Base-by-base conservation (phyloP, 441 rosid genomes). In the Erysimum cheiri region DNA sequence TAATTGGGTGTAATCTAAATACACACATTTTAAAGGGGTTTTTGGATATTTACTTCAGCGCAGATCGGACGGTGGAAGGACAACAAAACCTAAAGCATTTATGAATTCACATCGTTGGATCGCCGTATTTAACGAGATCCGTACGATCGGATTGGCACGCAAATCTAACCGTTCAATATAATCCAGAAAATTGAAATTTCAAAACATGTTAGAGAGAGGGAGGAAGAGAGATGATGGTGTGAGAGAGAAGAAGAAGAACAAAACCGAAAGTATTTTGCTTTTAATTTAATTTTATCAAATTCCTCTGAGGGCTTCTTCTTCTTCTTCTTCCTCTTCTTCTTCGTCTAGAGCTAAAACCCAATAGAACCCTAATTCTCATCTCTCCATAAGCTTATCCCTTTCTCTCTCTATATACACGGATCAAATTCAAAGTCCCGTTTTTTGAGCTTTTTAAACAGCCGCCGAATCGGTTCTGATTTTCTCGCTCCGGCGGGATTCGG, bases 191-290 rank as follows among this genome's bases (percentile, higher is more conserved):
- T 85, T 84, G 85, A 82, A 91, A 84, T 73, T 91, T 91, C 87
- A 89, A 91, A 89, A 85, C 84, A 82, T 82, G 80, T 61, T 44
- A 73, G 80, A 86, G 89, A 89, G 97, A 85, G 97, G 89, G 95
- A 85, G 97, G 89, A 81, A 90, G 85, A 77, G 69, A 73, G 79
- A 71, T 72, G 22, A n/a, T n/a, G 73, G 22, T 64, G 71, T 31
- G 52, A 32, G 67, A 44, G n/a, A 9, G 60, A 70, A 52, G 81
- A 75, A 81, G 72, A 71, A 75, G 67, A 80, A 79, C 56, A 75
- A 63, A 61, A 75, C 67, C 68, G 79, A 55, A 78, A 71, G 54
- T 64, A 57, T 69, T 71, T 52, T 32, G 65, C 76, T 70, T 72
- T 52, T 57, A 77, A 59, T 57, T 56, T 44, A 13, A 59, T 46